A percentile compares a stretch with the other conserved stretches of the same genome.
Conservation (phyloP, 2,329 filamentous ascomycete genomes). For the Fusarium nelsonii region DNA sequence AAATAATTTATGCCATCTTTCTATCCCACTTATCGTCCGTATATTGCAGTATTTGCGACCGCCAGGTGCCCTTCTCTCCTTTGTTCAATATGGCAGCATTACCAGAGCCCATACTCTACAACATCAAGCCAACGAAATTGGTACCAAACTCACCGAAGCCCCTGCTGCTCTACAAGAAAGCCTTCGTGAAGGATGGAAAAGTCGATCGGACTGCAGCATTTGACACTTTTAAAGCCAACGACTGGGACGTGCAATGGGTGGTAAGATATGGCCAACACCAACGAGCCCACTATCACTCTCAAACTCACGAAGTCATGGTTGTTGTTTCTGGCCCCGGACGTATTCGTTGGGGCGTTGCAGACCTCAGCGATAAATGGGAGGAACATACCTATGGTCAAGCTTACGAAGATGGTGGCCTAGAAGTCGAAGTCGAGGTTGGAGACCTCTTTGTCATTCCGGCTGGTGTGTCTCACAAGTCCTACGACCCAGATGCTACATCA, state of each 20-base stretch:
- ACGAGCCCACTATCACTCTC: slow-evolving; percentile 24
- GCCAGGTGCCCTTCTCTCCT: too few species aligned
- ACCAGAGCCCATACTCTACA: slow-evolving; percentile 14
- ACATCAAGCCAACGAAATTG: slow-evolving; percentile 21
- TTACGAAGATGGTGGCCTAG: slow-evolving; percentile 9
- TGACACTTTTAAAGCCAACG: slow-evolving; percentile 11
- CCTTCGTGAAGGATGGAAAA: slow-evolving; percentile 8
- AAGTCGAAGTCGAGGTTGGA: slow-evolving; percentile 17
- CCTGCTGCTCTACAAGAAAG: slow-evolving; percentile 15
- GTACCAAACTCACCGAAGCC: slow-evolving; percentile 23
- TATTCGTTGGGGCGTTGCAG: slow-evolving; percentile 22
- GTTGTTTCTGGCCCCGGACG: slow-evolving; percentile 12
- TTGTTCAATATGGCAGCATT: not conserved
- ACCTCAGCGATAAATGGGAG: slow-evolving; percentile 9
- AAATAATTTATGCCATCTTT: too few species aligned
- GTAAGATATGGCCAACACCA: slow-evolving; percentile 13
- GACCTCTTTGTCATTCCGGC: slow-evolving; percentile 22
- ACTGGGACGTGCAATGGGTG: slow-evolving; percentile 24
- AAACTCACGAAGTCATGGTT: slow-evolving; percentile 15
- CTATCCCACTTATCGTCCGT: too few species aligned
- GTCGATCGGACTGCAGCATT: slow-evolving; percentile 14
- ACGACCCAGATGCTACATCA: not conserved
- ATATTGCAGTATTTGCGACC: too few species aligned
- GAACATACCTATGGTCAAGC: slow-evolving; percentile 17
- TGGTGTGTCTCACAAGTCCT: slow-evolving; percentile 17